Base-by-base conservation (phyloP, 2,329 filamentous ascomycete genomes). In the Mycogone perniciosa region DNA sequence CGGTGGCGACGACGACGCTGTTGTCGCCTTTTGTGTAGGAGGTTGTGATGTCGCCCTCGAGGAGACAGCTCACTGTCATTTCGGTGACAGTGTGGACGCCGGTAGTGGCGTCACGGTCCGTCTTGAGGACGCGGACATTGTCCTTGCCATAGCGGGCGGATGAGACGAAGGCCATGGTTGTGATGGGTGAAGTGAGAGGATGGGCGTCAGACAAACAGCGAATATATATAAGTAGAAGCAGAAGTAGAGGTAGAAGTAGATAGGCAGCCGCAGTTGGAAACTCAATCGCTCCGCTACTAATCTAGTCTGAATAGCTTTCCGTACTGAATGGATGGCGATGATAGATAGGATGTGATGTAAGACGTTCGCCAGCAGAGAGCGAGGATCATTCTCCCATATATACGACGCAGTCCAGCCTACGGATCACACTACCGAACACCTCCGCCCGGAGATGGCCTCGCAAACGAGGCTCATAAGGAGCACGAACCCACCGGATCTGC, bases 111-210 rank as follows among this genome's bases (percentile, higher is more conserved):
- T 97, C 84, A 62, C 83, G 84, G 64, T 95, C 79, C 64, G 96
- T 90, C 73, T 99, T 99, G 82, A 87, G 95, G 63, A 99, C 83
- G 64, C 93, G 91, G 79, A 99, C 86, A 75, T 99, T 97, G 81
- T 97, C 93, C 82, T 99, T 92, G 74, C 88, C 88, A 68, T 91
- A 92, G 66, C 85, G 83, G 62, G 88, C 87, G 62, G 80, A 73
- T 54, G 79, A 74, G 54, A 85, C 70, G 60, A 69, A 67, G 57
- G 80, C 71, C 80, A 84, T 84, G 43, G 40, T 58, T 56, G 50
- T 48, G 27, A 46, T 53, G 48, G 44, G 54, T 50, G 55, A 31
- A 37, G 30, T 42, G 59, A 43, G 39, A 42, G 39, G 40, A 54
- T 52, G 40, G 58, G 52, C 9, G n/a, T 31, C 20, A 20, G 20